These are phyloP conservation scores for Pseudoturritis turrita DNA, from an alignment of 345 rosid genomes.

Conservation along the genomic window DNA sequence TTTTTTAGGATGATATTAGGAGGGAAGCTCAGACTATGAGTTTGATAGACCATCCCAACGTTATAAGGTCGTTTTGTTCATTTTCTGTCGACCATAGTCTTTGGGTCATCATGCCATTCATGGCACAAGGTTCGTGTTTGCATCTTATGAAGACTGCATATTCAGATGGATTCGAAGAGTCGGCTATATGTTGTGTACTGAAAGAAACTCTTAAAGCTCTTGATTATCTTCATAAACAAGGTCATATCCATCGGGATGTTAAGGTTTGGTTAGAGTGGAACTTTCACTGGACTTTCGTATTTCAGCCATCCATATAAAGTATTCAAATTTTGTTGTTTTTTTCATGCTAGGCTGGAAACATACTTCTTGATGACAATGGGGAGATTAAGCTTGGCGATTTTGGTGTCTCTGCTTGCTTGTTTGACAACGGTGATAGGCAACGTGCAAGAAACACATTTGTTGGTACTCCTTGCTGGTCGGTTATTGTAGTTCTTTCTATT, in stretches of 20 bases:
- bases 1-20: conserved; percentile 77
- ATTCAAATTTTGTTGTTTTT: not conserved
- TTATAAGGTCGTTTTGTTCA: conserved; percentile 79
- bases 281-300: not conserved
- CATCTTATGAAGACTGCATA: conserved; percentile 96
- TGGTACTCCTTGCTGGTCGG: conserved; percentile 99
- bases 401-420: conserved; percentile 98
- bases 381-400: conserved; percentile 93
- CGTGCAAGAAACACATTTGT: conserved; percentile 95
- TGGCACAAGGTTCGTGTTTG: conserved; percentile 98
- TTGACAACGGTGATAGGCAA: conserved; percentile 93
- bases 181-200: conserved; percentile 80
- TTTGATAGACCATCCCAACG: conserved; percentile 96
- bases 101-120: conserved; percentile 99
- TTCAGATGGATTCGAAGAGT: conserved; percentile 88
- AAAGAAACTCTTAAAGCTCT: conserved; percentile 98
- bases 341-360: conserved; percentile 81
- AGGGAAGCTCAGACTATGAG: conserved; percentile 97
- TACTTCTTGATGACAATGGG: conserved; percentile 80
- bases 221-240: conserved; percentile 93
- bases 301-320: not conserved
- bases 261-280: conserved; percentile 49
- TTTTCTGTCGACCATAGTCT: conserved; percentile 82
- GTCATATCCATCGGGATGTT: conserved; percentile 97
- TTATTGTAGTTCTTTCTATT: conserved; percentile 3